Base-by-base conservation (phyloP, 2,329 filamentous ascomycete genomes). In the Diplodia scrobiculata region DNA sequence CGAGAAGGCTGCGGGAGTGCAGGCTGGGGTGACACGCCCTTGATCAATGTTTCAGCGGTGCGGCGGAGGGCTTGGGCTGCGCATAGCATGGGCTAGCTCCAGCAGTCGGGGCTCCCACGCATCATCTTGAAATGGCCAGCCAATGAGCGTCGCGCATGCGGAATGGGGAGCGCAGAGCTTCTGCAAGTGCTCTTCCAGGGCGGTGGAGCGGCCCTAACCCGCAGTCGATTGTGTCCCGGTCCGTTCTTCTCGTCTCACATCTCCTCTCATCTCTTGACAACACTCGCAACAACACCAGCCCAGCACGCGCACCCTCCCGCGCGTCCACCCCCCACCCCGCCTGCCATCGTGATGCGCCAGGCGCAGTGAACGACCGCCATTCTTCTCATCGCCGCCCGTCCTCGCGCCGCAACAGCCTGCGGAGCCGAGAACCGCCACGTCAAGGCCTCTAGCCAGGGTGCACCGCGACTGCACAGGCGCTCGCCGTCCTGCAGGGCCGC, bases 51-150 rank as follows among this genome's bases (percentile, higher is more conserved):
- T 60, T 60, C 55, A 60, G 55, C 55, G 55, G 55, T 38, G 55
- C 55, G 25, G 55, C 55, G 55, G 55, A 60, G 55, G 54, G 55
- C 55, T 60, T 60, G 55, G 55, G 55, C 38, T 60, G 38, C 55
- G 55, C 38, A 47, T 60, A 60, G 55, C 55, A 60, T 60, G 55
- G 55, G 55, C 55, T 60, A 60, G 54, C 54, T 59, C 54, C 54
- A 60, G 55, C 55, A 38, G 55, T 50, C 58, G 41, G 41, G 27
- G 58, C 58, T 50, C 58, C 25, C 58, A 62, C 58, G 58, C 58
- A 62, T 55, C 55, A 71, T 68, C 69, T 71, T 68, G 62, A 71
- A 71, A 63, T 27, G 1, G 14, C 9, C 55, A 59, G 54, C 72
- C 70, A 73, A 72, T 72, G 67, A 70, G 62, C 19, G 17, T 32